These are phyloP conservation scores for Escallonia herrerae DNA, from an alignment of 129 eudicot species.

Conservation along the genomic window DNA sequence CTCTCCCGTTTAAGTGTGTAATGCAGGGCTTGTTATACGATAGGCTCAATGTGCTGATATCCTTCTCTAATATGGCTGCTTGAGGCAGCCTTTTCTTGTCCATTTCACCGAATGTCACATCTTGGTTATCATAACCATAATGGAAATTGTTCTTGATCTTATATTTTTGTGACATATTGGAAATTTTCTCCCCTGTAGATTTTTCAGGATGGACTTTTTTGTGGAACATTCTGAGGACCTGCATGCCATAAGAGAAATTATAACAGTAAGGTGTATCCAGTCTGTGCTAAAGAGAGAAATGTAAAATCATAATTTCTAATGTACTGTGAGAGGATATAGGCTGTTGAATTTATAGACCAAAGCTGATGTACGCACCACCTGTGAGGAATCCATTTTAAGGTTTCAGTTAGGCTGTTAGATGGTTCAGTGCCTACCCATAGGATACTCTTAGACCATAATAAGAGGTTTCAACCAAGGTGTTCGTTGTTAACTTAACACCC, in stretches of 20 bases:
- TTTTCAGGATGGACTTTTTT: conserved; percentile 57
- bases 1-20: conserved; percentile 22
- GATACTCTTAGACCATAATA: background rate
- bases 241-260: conserved; percentile 7
- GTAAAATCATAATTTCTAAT: background rate
- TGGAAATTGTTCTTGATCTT: conserved; percentile 17
- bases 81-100: conserved; percentile 15
- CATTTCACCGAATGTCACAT: conserved; percentile 8
- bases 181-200: conserved; percentile 18
- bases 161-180: conserved; percentile 18
- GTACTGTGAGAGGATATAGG: background rate
- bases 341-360: too few species aligned
- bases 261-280: background rate
- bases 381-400: too few species aligned
- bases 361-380: too few species aligned
- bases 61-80: conserved; percentile 15
- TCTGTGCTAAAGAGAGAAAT: background rate
- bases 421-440: too few species aligned
- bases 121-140: conserved; percentile 14
- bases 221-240: conserved; percentile 34
- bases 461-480: background rate
- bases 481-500: background rate
- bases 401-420: too few species aligned
- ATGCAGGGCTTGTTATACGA: conserved; percentile 11
- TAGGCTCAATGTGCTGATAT: conserved; percentile 5